Percentiles rank a stretch among this genome's conserved stretches.
Conservation (phyloP, 257 asterid species). For the Ajuga chamaepitys region DNA sequence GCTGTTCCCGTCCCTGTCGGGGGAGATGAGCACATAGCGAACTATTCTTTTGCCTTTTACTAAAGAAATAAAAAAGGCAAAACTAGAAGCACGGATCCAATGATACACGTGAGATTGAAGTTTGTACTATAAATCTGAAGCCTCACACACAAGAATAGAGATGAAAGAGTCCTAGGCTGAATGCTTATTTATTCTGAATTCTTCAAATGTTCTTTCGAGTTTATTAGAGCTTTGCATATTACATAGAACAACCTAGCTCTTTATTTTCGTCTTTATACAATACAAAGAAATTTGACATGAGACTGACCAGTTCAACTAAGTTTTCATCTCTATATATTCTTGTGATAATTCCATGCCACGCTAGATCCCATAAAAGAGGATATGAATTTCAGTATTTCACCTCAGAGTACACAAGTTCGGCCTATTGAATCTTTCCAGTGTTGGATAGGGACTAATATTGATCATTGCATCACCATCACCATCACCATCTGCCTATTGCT, state of each 20-base stretch:
- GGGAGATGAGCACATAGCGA: too few species aligned
- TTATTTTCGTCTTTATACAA: neutral
- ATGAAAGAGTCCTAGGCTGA: neutral
- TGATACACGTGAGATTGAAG: neutral
- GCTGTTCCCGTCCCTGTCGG: too few species aligned
- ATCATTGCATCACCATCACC: neutral
- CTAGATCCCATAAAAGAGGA: neutral
- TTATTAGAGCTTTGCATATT: neutral
- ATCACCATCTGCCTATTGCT: too few species aligned
- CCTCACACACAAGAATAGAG: neutral
- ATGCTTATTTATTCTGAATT: neutral
- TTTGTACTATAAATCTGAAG: neutral
- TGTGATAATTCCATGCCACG: neutral
- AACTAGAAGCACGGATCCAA: too few species aligned
- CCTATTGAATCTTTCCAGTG: neutral
- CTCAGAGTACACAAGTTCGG: neutral
- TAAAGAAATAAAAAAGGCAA: too few species aligned
- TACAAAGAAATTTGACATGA: neutral
- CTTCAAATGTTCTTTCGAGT: neutral
- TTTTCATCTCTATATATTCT: neutral
- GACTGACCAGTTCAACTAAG: neutral
- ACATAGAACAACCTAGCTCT: neutral
- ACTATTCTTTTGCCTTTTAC: too few species aligned
- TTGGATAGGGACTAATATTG: neutral
- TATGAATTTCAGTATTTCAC: neutral